These are phyloP conservation scores for Penicillium sp. DNA, from an alignment of 2,329 filamentous ascomycete species.

Conservation along the genomic window DNA sequence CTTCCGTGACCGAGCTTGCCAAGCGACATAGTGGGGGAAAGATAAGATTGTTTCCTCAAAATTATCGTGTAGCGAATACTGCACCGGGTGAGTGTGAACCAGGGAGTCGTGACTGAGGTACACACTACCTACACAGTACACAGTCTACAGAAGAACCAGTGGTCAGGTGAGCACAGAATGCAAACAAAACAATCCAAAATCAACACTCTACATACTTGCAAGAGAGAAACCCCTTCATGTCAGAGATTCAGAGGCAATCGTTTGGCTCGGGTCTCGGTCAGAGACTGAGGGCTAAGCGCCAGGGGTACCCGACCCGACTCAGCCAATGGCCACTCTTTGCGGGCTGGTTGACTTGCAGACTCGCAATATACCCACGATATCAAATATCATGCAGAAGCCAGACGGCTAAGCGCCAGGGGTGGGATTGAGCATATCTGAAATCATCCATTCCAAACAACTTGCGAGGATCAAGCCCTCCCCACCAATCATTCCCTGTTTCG, in stretches of 20 bases:
- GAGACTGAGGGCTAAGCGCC: slow-evolving; percentile 11
- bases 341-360: slow-evolving; percentile 9
- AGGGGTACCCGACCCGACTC: neutral
- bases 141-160: neutral
- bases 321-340: slow-evolving; percentile 15
- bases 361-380: slow-evolving; percentile 10
- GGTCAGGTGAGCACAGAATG: neutral
- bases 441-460: slow-evolving; percentile 12
- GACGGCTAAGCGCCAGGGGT: slow-evolving; percentile 22
- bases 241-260: neutral
- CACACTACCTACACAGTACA: no score
- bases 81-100: neutral
- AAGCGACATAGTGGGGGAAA: slow-evolving; percentile 7
- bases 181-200: slow-evolving; percentile 1
- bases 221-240: neutral
- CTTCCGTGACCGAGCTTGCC: slow-evolving; percentile 20
- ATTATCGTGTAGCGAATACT: neutral
- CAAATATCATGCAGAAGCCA: neutral
- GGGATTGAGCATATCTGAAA: slow-evolving; percentile 14
- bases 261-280: neutral
- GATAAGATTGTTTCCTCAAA: slow-evolving; percentile 8
- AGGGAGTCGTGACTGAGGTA: no score
- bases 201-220: neutral
- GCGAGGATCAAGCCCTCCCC: slow-evolving; percentile 10
- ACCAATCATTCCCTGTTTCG: slow-evolving; percentile 16